Evolutionary conservation across 768 basidiomycete species (phyloP).

Genomic region (Naganishia friedmannii): DNA sequence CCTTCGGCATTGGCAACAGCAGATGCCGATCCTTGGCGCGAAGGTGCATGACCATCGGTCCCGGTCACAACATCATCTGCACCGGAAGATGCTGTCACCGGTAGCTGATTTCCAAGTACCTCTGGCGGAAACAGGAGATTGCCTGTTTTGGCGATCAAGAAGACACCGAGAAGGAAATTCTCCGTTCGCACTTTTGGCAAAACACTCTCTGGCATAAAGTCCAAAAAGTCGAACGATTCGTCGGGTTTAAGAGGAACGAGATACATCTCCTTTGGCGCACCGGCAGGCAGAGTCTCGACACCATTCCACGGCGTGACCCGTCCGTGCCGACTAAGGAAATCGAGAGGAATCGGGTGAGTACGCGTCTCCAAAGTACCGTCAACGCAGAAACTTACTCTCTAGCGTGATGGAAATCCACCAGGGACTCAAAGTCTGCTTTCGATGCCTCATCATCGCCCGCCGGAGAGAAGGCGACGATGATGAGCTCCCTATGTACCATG

Average conservation of each 20-base stretch:
- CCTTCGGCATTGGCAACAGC: not conserved
- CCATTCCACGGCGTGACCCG: conserved; percentile 41
- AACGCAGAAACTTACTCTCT: conserved; percentile 40
- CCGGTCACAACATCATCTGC: not conserved
- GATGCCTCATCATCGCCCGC: conserved; percentile 31
- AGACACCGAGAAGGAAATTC: conserved; percentile 15
- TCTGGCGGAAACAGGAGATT: not conserved
- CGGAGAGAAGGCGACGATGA: conserved; percentile 42
- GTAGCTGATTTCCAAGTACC: not conserved
- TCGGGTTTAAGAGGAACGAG: conserved; percentile 43
- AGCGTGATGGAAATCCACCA: conserved; percentile 40
- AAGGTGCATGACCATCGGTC: no score
- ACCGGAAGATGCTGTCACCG: not conserved
- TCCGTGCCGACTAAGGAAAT: conserved; percentile 43
- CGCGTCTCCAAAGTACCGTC: not conserved
- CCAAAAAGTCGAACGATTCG: conserved; percentile 44
- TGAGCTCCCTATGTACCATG: conserved; percentile 35
- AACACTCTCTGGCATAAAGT: conserved; percentile 44
- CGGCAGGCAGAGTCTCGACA: conserved; percentile 32
- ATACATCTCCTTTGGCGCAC: conserved; percentile 46
- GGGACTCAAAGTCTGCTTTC: conserved; percentile 32
- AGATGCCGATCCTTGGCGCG: not conserved
- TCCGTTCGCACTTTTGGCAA: conserved; percentile 31
- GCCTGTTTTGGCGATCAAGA: not conserved
- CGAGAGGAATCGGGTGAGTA: not conserved